These are phyloP conservation scores for Ottelia alismoides DNA, from an alignment of 106 monocot genomes.

Conservation along the genomic window DNA sequence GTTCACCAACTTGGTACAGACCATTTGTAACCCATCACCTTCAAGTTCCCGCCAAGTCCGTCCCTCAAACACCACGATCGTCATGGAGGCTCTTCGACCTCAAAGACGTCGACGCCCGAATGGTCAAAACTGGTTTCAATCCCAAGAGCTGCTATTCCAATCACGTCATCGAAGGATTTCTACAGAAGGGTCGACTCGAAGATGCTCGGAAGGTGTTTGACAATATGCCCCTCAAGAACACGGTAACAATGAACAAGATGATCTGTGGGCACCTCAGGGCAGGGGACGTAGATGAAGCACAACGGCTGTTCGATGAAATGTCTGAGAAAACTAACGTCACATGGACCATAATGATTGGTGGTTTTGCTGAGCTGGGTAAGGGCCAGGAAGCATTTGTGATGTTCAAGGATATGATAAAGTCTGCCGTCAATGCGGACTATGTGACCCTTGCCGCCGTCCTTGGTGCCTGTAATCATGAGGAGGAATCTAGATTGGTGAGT, in stretches of 20 bases:
- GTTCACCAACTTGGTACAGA: no score
- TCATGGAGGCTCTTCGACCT: slow-evolving; percentile 5
- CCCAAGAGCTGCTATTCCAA: slow-evolving; percentile 32
- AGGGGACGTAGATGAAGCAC: slow-evolving; percentile 42
- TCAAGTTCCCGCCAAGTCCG: no score
- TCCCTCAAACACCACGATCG: no score
- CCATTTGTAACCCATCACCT: no score
- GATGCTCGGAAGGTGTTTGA: slow-evolving; percentile 61
- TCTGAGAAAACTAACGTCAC: slow-evolving; percentile 37
- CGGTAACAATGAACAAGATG: slow-evolving; percentile 56
- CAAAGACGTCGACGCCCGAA: slow-evolving; percentile 28
- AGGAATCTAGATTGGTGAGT: slow-evolving; percentile 12
- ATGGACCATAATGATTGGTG: slow-evolving; percentile 89
- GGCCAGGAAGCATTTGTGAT: slow-evolving; percentile 23
- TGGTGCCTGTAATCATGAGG: slow-evolving; percentile 20
- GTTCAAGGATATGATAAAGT: slow-evolving; percentile 33
- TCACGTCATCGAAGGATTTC: slow-evolving; percentile 19
- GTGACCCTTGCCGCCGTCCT: slow-evolving; percentile 39
- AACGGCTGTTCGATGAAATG: slow-evolving; percentile 29
- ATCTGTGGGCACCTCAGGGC: slow-evolving; percentile 53
- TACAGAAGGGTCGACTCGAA: slow-evolving; percentile 18
- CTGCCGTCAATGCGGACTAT: slow-evolving; percentile 28
- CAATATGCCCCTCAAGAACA: slow-evolving; percentile 55
- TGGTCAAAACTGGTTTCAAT: slow-evolving; percentile 47
- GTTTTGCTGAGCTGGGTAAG: slow-evolving; percentile 12